Evolutionary conservation across 2,329 filamentous ascomycete species (phyloP), one percentile per base, ranked within the genome.

Genomic region (Paracorniculantispora psalliotae): DNA sequence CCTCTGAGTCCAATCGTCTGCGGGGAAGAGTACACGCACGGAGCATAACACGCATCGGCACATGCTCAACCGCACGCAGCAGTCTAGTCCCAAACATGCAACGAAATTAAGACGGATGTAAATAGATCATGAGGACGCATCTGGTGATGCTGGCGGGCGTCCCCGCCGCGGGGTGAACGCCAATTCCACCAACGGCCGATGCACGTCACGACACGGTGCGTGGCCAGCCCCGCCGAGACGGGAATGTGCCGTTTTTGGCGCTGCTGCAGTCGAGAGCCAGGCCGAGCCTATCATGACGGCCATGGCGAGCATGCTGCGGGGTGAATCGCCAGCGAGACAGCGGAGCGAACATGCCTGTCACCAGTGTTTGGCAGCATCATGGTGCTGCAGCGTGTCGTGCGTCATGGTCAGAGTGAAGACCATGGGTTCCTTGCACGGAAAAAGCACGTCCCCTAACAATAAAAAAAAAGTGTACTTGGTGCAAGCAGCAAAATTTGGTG

Each of bases 121-220:
- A 54, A 44, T 30, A 15, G 51, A 54, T 54, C 37, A 54, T 33
- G 37, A 43, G 51, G 51, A 21, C 39, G 39, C 51, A 54, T 54
- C 51, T 54, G 37, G 51, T 44, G 51, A 54, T 43, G 17, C 23
- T 26, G 49, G 39, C 25, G 21, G 25, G 37, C 17, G 26, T 26
- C 39, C 26, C 51, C 10, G 51, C 37, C 37, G 39, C 51, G 37
- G 39, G 51, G 51, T 54, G 26, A 12, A 44, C 9, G 37, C 17
- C n/a, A 10, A 23, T 54, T 44, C 51, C 51, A 44, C 51, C 51
- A 54, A 54, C 51, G 37, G 51, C 37, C n/a, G 51, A 23, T 33
- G 25, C 25, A 33, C 33, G n/a, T 44, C 51, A 26, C 26, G 51
- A 44, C 51, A 54, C 51, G 51, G 17, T 10, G 51, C 6, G 51